Evolutionary conservation across 2,329 filamentous ascomycete species (phyloP).

Genomic region (Helotiales sp.): DNA sequence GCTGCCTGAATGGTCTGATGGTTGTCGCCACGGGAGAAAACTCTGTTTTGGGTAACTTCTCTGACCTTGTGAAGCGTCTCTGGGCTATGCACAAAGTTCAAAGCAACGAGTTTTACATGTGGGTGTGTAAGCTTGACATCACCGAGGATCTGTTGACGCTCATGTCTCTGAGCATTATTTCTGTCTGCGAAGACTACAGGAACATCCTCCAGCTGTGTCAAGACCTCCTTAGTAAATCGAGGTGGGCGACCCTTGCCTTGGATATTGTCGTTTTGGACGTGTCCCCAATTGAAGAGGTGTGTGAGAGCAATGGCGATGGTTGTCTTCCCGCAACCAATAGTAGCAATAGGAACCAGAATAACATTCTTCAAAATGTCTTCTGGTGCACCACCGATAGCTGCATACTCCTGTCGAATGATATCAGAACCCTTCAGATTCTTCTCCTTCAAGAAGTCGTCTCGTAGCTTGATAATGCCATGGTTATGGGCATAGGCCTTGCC

Average conservation of each 20-base stretch:
- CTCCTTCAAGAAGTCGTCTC: conserved; percentile 82
- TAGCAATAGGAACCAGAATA: conserved; percentile 86
- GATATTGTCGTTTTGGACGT: conserved; percentile 97
- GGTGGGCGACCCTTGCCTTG: conserved; percentile 74
- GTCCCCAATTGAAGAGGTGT: conserved; percentile 86
- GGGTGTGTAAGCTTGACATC: conserved; percentile 68
- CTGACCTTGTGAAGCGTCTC: conserved; percentile 70
- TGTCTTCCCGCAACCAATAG: conserved; percentile 95
- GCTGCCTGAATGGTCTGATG: conserved; percentile 96
- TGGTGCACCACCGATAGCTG: conserved; percentile 48
- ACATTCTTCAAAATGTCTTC: conserved; percentile 65
- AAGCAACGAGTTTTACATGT: conserved; percentile 72
- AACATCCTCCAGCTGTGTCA: conserved; percentile 61
- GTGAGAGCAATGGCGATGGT: conserved; percentile 81
- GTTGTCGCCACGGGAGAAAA: conserved; percentile 86
- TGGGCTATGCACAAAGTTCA: conserved; percentile 82
- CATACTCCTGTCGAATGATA: conserved; percentile 74
- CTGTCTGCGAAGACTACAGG: conserved; percentile 85
- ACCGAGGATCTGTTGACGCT: conserved; percentile 82
- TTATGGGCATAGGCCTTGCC: conserved; percentile 77
- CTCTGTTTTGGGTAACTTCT: conserved; percentile 72
- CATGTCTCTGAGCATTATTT: conserved; percentile 88
- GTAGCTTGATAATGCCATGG: conserved; percentile 90
- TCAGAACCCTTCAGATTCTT: conserved; percentile 86
- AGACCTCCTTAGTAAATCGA: conserved; percentile 72